Percentiles rank a stretch among this genome's conserved stretches.
Evolutionary conservation across 331 rosid genomes (phyloP).

Genomic region (Cydonia oblonga): DNA sequence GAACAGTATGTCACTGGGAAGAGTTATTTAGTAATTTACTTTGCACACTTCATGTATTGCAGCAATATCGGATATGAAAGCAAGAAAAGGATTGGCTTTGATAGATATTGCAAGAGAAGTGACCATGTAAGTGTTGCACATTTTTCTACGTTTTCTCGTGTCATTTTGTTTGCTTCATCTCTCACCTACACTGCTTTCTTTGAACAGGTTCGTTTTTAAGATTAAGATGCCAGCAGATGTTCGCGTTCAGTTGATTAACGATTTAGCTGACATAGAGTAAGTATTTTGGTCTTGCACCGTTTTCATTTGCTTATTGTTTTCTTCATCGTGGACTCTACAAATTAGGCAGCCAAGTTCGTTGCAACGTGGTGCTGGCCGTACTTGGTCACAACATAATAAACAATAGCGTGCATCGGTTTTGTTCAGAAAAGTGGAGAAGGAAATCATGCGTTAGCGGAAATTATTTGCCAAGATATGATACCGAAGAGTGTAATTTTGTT

Average conservation of each 20-base stretch:
- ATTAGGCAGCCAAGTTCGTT: neutral
- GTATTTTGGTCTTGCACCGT: constrained; percentile 12
- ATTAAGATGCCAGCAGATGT: constrained; percentile 73
- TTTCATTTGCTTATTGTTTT: neutral
- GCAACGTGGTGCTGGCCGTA: neutral
- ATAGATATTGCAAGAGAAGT: constrained; percentile 96
- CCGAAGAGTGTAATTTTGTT: neutral
- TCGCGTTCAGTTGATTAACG: constrained; percentile 68
- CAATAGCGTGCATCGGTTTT: neutral
- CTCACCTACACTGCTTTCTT: constrained; percentile 12
- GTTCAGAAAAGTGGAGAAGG: neutral
- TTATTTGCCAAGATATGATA: neutral
- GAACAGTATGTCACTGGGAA: too few relatives aligned
- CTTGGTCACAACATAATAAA: neutral
- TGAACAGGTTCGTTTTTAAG: constrained; percentile 67
- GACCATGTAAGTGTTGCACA: constrained; percentile 59
- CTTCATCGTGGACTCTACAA: neutral
- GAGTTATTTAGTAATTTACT: too few relatives aligned
- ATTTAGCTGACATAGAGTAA: constrained; percentile 90
- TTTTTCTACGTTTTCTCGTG: constrained; percentile 3
- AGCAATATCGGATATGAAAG: constrained; percentile 69
- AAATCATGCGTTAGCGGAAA: neutral
- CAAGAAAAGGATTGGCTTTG: constrained; percentile 79
- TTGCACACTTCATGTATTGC: neutral
- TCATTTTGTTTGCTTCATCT: constrained; percentile 6